Evolutionary conservation across 108 stramenopile species (phyloP).

Genomic region (Fragilariopsis cylindrus): DNA sequence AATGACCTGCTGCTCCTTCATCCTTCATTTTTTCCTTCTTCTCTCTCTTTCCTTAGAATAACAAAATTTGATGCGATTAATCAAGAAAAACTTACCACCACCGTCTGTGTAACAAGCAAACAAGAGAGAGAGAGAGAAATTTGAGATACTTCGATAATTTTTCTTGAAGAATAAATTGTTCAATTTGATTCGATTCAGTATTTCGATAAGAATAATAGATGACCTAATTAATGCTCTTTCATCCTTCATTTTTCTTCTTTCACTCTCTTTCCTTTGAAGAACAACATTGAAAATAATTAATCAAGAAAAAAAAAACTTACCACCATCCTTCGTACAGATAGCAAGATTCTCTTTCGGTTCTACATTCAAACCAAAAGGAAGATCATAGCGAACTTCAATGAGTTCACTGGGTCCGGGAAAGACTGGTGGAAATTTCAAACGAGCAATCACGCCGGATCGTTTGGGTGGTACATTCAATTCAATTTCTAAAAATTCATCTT

Average conservation of each 20-base stretch:
- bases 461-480: conserved; percentile 56
- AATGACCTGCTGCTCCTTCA: no score
- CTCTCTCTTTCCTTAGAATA: no score
- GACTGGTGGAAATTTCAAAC: conserved; percentile 58
- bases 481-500: conserved; percentile 36
- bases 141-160: no score
- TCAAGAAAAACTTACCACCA: no score
- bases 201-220: neutral
- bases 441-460: conserved; percentile 48
- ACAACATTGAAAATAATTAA: neutral
- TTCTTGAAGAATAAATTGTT: no score
- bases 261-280: no score
- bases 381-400: conserved; percentile 65
- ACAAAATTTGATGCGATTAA: no score
- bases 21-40: no score
- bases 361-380: conserved; percentile 81
- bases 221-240: neutral
- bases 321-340: conserved; percentile 70
- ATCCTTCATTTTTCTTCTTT: neutral
- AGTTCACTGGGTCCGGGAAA: conserved; percentile 64
- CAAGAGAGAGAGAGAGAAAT: no score
- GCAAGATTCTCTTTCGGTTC: conserved; percentile 64
- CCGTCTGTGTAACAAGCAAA: no score
- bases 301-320: neutral
- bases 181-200: no score